Percentiles rank a stretch among this genome's conserved stretches.
Conservation (phyloP, 2,329 filamentous ascomycete species). For the Coniochaeta hoffmannii region DNA sequence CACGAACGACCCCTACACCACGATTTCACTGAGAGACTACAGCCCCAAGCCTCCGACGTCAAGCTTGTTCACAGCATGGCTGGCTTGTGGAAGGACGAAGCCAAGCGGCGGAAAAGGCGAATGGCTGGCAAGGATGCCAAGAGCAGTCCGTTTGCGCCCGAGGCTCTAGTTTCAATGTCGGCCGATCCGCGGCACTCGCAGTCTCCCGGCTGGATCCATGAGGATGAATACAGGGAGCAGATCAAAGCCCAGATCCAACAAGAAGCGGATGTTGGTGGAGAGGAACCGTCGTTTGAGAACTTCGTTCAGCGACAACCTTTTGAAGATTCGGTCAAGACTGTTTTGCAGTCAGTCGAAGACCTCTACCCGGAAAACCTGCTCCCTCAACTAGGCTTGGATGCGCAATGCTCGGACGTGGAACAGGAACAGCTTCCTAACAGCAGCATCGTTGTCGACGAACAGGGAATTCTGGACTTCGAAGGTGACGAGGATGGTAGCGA, state of each 20-base stretch:
- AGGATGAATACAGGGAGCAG: slow-evolving; percentile 69
- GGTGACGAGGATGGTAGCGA: slow-evolving; percentile 34
- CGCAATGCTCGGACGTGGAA: slow-evolving; percentile 19
- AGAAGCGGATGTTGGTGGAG: slow-evolving; percentile 35
- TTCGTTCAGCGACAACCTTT: slow-evolving; percentile 52
- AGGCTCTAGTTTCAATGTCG: slow-evolving; percentile 83
- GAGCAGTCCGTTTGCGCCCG: slow-evolving; percentile 71
- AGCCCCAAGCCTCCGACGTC: slow-evolving; percentile 56
- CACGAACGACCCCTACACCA: slow-evolving; percentile 76
- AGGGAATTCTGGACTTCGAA: slow-evolving; percentile 35
- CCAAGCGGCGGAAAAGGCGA: slow-evolving; percentile 64
- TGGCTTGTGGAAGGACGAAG: slow-evolving; percentile 86
- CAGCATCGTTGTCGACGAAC: slow-evolving; percentile 59
- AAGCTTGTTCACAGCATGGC: slow-evolving; percentile 92
- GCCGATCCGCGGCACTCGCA: slow-evolving; percentile 67
- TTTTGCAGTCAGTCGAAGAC: slow-evolving; percentile 78
- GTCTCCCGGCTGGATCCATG: slow-evolving; percentile 85
- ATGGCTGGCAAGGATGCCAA: slow-evolving; percentile 44
- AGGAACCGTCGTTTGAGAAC: slow-evolving; percentile 50
- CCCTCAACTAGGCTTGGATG: slow-evolving; percentile 34
- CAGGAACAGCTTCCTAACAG: slow-evolving; percentile 25
- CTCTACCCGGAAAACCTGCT: slow-evolving; percentile 64
- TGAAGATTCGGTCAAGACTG: slow-evolving; percentile 61
- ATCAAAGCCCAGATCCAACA: slow-evolving; percentile 63
- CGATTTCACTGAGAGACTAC: slow-evolving; percentile 68